These are phyloP conservation scores for Leishmania braziliensis DNA, from an alignment of 208 protist species.

Conservation along the genomic window DNA sequence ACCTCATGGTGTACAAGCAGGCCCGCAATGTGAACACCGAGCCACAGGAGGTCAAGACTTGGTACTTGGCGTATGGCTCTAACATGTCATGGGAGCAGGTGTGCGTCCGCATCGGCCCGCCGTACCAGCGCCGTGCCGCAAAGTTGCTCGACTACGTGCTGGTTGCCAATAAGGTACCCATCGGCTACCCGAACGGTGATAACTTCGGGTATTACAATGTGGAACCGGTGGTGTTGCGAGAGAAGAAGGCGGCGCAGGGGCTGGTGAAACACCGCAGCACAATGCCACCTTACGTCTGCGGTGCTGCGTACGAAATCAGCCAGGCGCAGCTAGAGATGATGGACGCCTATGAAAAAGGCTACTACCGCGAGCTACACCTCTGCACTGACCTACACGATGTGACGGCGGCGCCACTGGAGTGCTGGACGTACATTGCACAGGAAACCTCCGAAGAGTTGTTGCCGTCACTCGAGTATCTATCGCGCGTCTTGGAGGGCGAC, in stretches of 20 bases:
- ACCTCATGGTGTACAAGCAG: conserved; percentile 12
- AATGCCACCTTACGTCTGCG: conserved; percentile 53
- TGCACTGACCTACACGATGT: conserved; percentile 42
- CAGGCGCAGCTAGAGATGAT: conserved; percentile 47
- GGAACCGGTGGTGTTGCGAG: conserved; percentile 32
- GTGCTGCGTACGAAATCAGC: conserved; percentile 55
- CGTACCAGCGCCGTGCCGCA: conserved; percentile 52
- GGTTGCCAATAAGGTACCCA: conserved; percentile 41
- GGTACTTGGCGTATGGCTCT: conserved; percentile 56
- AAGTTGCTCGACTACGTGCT: conserved; percentile 42
- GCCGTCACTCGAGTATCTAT: conserved; percentile 51
- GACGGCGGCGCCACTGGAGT: conserved; percentile 17
- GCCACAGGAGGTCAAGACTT: conserved; percentile 31
- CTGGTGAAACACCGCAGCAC: conserved; percentile 22
- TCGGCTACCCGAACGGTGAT: conserved; percentile 9
- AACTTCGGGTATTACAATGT: conserved; percentile 62
- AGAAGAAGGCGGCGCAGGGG: conserved; percentile 29
- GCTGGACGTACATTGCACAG: conserved; percentile 53
- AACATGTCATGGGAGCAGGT: conserved; percentile 70
- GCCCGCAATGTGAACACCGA: conserved; percentile 28
- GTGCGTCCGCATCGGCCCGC: conserved; percentile 54
- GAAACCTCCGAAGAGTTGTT: conserved; percentile 41
- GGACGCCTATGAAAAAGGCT: conserved; percentile 46
- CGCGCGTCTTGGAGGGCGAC: conserved; percentile 45
- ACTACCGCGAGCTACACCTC: conserved; percentile 35